Evolutionary conservation across 345 rosid species (phyloP).

Genomic region (Citrus australasica): DNA sequence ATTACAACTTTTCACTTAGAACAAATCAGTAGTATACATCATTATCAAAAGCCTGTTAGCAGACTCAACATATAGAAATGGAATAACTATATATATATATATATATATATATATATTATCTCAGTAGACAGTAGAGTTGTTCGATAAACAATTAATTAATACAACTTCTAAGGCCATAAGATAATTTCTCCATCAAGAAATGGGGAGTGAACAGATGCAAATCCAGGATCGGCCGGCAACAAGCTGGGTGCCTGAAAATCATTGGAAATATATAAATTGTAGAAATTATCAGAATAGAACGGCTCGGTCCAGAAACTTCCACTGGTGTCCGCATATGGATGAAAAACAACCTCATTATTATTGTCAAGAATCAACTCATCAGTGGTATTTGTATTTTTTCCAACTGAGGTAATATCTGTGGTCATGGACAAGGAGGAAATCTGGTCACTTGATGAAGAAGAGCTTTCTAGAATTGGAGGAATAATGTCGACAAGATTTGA

Average conservation of each 20-base stretch:
- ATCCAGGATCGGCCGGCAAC: neutral
- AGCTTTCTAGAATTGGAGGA: conserved; percentile 23
- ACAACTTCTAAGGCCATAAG: neutral
- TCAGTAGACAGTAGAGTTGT: too few relatives aligned
- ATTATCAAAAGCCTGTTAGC: too few relatives aligned
- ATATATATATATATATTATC: too few relatives aligned
- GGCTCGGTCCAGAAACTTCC: conserved; percentile 50
- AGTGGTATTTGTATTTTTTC: conserved; percentile 1
- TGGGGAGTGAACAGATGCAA: conserved; percentile 13
- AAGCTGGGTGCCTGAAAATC: conserved; percentile 15
- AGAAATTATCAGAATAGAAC: conserved; percentile 17
- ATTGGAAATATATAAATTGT: conserved; percentile 13
- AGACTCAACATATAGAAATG: too few relatives aligned
- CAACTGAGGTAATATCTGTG: neutral
- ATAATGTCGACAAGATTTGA: neutral
- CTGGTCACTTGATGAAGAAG: conserved; percentile 18
- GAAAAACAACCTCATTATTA: conserved; percentile 14
- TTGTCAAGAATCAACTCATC: conserved; percentile 2
- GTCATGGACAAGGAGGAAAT: conserved; percentile 4
- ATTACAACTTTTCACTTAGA: too few relatives aligned
- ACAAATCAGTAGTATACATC: too few relatives aligned
- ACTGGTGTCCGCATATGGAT: conserved; percentile 9
- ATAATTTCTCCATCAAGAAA: conserved; percentile 21
- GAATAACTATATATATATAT: too few relatives aligned
- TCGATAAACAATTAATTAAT: too few relatives aligned